phyloP scores from a whole-genome alignment of 2,329 filamentous ascomycete species.

The Rhynchosporium secalis region DNA sequence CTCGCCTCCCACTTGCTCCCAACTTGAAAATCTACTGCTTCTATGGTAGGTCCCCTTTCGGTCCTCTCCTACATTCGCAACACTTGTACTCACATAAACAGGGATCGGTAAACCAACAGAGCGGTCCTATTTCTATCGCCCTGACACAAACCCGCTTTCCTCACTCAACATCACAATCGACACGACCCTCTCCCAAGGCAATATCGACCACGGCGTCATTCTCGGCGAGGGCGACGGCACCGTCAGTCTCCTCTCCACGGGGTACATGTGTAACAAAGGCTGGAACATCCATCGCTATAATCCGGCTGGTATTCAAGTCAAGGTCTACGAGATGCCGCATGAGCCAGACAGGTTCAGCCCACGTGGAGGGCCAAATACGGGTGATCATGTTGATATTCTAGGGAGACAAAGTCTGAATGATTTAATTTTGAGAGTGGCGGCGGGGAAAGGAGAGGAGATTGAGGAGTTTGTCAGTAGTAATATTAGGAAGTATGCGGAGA shows the following conservation, averaged over 20 bases:
- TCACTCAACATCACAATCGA: constrained; percentile 75
- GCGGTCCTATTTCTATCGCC: constrained; percentile 85
- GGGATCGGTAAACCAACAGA: constrained; percentile 89
- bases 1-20: constrained; percentile 80
- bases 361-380: constrained; percentile 67
- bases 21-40: constrained; percentile 96
- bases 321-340: constrained; percentile 92
- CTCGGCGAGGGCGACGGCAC: constrained; percentile 97
- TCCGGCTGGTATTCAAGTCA: constrained; percentile 77
- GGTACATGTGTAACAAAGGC: constrained; percentile 96
- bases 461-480: constrained; percentile 76
- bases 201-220: constrained; percentile 83
- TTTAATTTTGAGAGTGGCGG: constrained; percentile 80
- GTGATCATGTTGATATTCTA: constrained; percentile 95
- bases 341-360: constrained; percentile 92
- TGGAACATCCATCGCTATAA: constrained; percentile 96
- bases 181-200: constrained; percentile 58
- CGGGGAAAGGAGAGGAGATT: constrained; percentile 79
- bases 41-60: constrained; percentile 58
- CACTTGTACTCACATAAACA: constrained; percentile 25
- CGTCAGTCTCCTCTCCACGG: constrained; percentile 85
- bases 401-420: constrained; percentile 89
- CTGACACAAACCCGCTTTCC: constrained; percentile 62
- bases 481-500: constrained; percentile 79
- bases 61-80: neutral